Evolutionary conservation across 2,329 filamentous ascomycete genomes (phyloP), one percentile per base, ranked within the genome.

Genomic region (Ophiostoma populinum): DNA sequence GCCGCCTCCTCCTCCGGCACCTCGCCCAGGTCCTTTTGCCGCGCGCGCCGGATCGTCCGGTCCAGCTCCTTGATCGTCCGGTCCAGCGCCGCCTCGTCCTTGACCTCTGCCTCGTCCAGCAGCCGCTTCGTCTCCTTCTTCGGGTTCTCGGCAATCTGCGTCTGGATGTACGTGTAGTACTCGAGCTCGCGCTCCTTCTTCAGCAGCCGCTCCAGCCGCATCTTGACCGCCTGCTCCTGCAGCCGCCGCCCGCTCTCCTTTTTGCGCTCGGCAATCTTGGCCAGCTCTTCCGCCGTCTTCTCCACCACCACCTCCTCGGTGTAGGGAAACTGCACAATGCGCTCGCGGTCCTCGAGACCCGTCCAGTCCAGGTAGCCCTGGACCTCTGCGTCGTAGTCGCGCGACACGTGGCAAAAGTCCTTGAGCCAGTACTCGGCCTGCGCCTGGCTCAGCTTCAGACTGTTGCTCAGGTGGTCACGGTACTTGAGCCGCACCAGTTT

Each of bases 191-290:
- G 75, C 56, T 98, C 90, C 55, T 98, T 98, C 50, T 81, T 80
- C 52, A 95, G 82, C 31, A 98, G 63, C 48, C 92, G 92, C 44
- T 98, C 90, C 1, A 98, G 61, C 7, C 90, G 77, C 83, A 94
- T 93, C 56, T 93, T 95, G 8, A 87, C 87, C 0, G 90, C 90
- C 55, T 98, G 90, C 48, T 94, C 85, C 54, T 98, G 90, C 18
- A 98, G 53, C 30, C 92, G 68, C 43, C 90, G 68, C 0, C 90
- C 90, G 46, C 83, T 90, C 56, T 98, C 90, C 53, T 92, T 92
- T 51, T 92, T 83, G 52, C 87, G 79, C 61, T 98, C 90, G 9
- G 87, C 85, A 43, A 92, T 82, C 26, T 75, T 69, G 3, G 81
- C 83, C 12, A 98, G 67, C 53, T 98, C 90, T 52, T 95, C 90